A percentile compares a stretch with the other conserved stretches of the same genome.
Evolutionary conservation across 805 yeast genomes (phyloP).

Genomic region (Kodamaea hsintzibuensis): DNA sequence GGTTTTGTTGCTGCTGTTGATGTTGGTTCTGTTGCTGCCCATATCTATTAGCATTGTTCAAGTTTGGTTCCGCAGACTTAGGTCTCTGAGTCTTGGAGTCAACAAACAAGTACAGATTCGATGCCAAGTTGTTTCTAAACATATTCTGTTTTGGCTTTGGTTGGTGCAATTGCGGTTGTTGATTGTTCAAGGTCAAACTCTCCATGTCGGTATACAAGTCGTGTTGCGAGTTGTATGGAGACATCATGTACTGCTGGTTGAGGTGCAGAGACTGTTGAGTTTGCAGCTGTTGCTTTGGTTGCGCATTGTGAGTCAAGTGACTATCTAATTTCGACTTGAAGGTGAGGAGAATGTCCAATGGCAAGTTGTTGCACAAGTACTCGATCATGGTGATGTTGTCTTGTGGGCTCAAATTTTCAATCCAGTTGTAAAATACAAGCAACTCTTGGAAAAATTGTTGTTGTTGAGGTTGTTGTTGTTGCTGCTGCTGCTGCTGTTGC

Average conservation of each 20-base stretch:
- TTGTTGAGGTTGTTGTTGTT: conserved; percentile 14
- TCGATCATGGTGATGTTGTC: conserved; percentile 57
- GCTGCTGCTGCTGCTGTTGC: conserved; percentile 20
- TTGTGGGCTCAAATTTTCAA: conserved; percentile 48
- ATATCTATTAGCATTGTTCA: conserved; percentile 20
- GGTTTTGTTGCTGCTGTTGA: conserved; percentile 9
- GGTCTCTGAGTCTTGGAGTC: conserved; percentile 34
- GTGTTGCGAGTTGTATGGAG: conserved; percentile 11
- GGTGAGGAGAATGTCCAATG: conserved; percentile 52
- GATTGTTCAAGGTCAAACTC: conserved; percentile 14
- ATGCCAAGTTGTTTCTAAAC: conserved; percentile 17
- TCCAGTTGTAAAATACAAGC: conserved; percentile 51
- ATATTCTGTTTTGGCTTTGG: conserved; percentile 42
- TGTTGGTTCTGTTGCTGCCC: conserved; percentile 10
- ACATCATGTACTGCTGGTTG: conserved; percentile 7
- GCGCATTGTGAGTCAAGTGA: conserved; percentile 22
- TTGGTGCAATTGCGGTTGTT: conserved; percentile 28
- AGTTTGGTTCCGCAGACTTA: conserved; percentile 45
- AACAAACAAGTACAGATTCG: conserved; percentile 18
- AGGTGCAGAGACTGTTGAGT: conserved; percentile 4
- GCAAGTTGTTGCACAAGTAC: conserved; percentile 49
- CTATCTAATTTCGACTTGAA: conserved; percentile 49
- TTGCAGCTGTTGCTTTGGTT: conserved; percentile 11
- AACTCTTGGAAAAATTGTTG: conserved; percentile 51
- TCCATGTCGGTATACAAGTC: conserved; percentile 19